A percentile compares a stretch with the other conserved stretches of the same genome.
Evolutionary conservation across 2,329 filamentous ascomycete species (phyloP).

Genomic region (Fusarium mexicanum): DNA sequence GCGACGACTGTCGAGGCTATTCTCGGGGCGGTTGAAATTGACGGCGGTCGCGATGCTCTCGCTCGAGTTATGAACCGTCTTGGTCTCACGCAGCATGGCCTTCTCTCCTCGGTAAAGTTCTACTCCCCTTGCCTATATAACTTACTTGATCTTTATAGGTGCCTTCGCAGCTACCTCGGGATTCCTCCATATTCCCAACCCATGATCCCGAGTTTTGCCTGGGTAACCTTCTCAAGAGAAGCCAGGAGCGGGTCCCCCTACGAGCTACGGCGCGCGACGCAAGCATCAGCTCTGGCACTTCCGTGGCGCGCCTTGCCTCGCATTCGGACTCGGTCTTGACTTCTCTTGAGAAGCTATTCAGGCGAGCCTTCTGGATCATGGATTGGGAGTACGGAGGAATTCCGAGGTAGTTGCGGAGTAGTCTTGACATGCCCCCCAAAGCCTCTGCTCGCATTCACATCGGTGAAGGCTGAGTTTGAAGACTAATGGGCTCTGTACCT

Average conservation of each 20-base stretch:
- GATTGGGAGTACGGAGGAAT: too few species aligned
- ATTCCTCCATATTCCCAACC: neutral
- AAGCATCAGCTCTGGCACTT: too few species aligned
- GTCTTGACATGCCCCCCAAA: fast-evolving
- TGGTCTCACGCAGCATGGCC: neutral
- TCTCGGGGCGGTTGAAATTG: neutral
- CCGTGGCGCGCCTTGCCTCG: too few species aligned
- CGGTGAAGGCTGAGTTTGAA: neutral
- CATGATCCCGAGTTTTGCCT: neutral
- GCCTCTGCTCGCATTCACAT: neutral
- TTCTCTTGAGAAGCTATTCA: neutral
- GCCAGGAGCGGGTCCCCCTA: too few species aligned
- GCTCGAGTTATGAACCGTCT: neutral
- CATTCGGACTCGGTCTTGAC: neutral
- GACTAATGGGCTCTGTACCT: neutral
- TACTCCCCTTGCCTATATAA: neutral
- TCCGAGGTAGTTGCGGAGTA: neutral
- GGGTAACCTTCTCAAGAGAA: neutral
- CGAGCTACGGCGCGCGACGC: too few species aligned
- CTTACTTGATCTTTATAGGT: neutral
- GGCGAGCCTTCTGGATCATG: too few species aligned
- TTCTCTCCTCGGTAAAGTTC: neutral
- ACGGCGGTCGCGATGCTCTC: neutral
- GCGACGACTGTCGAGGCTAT: neutral
- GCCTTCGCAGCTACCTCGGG: neutral